Percentiles rank a stretch among this genome's conserved stretches.
phyloP scores from a whole-genome alignment of 495 filamentous ascomycete species.

The Penicillium arizonense region DNA sequence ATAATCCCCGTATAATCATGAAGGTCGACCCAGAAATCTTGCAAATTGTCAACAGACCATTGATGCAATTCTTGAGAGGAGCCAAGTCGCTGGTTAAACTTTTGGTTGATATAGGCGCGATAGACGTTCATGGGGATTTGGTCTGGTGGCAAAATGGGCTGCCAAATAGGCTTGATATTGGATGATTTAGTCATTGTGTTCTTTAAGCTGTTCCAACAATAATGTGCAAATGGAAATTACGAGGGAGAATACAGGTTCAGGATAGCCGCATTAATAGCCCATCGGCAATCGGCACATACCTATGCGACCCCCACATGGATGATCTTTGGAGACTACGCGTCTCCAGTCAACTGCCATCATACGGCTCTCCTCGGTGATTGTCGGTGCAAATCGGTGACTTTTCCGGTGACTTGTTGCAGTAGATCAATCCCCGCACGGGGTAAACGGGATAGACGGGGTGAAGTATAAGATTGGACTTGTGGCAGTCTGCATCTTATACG shows the following conservation, averaged over 20 bases:
- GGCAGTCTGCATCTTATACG: background rate
- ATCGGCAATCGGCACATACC: constrained; percentile 1
- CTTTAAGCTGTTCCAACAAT: too few species aligned
- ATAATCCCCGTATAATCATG: constrained; percentile 18
- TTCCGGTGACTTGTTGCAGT: constrained; percentile 3
- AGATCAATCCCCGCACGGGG: constrained; percentile 11
- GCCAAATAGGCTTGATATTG: constrained; percentile 7
- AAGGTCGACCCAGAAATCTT: constrained; percentile 21
- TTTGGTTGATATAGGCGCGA: constrained; percentile 19
- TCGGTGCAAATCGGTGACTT: constrained; percentile 16
- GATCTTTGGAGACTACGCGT: too few species aligned
- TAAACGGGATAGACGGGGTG: background rate
- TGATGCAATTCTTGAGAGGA: constrained; percentile 19
- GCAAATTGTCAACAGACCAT: constrained; percentile 17
- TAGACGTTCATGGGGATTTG: constrained; percentile 22
- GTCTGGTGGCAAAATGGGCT: constrained; percentile 5
- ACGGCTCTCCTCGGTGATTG: constrained; percentile 12
- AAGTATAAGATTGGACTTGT: background rate
- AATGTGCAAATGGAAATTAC: too few species aligned
- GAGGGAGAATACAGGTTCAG: background rate
- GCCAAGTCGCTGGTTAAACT: constrained; percentile 12
- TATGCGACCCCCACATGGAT: background rate
- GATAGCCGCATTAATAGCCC: background rate
- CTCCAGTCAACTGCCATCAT: too few species aligned
- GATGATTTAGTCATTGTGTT: background rate